These are phyloP conservation scores for Pinus tabuliformis DNA, from an alignment of 75 land plant species.

Conservation along the genomic window DNA sequence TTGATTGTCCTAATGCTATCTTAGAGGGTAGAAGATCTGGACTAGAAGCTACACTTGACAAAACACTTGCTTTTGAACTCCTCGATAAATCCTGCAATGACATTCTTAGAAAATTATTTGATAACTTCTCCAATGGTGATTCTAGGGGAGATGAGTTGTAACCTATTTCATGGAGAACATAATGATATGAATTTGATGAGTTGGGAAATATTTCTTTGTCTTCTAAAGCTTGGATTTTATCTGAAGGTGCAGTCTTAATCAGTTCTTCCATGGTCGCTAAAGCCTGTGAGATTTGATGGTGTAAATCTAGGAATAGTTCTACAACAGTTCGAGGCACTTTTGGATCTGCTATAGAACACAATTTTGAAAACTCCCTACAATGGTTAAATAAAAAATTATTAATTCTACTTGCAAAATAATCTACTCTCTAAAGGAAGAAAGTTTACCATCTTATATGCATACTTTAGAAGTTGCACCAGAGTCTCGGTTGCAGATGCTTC, in stretches of 20 bases:
- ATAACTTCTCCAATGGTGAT: conserved; percentile 10
- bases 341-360: conserved; percentile 8
- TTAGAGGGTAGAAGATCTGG: neutral
- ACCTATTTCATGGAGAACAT: conserved; percentile 11
- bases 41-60: neutral
- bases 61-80: neutral
- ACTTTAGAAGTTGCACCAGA: neutral
- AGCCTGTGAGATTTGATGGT: conserved; percentile 4
- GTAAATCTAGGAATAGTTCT: conserved; percentile 4
- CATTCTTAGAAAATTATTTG: conserved; percentile 2
- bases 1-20: neutral
- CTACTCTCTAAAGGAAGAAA: neutral
- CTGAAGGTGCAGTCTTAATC: neutral
- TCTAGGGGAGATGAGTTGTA: conserved; percentile 2
- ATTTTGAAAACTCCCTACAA: conserved; percentile 3
- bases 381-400: neutral
- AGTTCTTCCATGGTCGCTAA: neutral
- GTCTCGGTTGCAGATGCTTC: conserved; percentile 13
- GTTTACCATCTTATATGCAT: neutral
- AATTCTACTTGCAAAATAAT: neutral
- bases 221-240: neutral
- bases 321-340: neutral
- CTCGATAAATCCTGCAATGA: conserved; percentile 3
- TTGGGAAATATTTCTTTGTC: neutral
- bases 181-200: neutral